Evolutionary conservation across 345 rosid species (phyloP).

Genomic region (Iberis pinnata): DNA sequence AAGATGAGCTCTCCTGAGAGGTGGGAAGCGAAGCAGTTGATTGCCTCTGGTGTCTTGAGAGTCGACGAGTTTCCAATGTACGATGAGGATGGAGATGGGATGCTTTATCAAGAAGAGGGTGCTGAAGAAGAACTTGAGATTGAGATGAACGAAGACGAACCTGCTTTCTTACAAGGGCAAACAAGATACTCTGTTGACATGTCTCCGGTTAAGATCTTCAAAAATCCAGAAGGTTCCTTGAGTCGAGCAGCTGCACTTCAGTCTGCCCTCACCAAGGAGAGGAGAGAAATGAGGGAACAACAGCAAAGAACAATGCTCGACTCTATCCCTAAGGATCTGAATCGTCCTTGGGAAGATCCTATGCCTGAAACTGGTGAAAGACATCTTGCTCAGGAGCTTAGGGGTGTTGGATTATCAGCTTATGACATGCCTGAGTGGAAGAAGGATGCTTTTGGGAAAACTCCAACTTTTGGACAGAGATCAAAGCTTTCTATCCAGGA

Average conservation of each 20-base stretch:
- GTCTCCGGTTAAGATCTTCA: constrained; percentile 88
- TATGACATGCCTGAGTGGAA: constrained; percentile 93
- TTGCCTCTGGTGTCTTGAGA: constrained; percentile 74
- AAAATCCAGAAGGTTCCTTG: constrained; percentile 89
- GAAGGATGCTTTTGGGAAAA: constrained; percentile 80
- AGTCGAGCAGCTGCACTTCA: constrained; percentile 92
- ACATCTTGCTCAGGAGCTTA: constrained; percentile 85
- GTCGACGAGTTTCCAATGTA: constrained; percentile 59
- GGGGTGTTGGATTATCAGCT: constrained; percentile 86
- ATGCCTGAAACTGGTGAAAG: constrained; percentile 92
- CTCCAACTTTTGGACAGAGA: constrained; percentile 69
- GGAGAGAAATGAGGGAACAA: constrained; percentile 74
- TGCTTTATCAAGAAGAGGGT: constrained; percentile 73
- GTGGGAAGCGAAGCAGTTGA: constrained; percentile 86
- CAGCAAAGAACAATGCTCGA: constrained; percentile 90
- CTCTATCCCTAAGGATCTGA: constrained; percentile 90
- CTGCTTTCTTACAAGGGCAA: constrained; percentile 75
- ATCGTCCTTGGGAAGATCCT: constrained; percentile 97
- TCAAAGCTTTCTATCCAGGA: constrained; percentile 88
- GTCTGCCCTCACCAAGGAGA: constrained; percentile 80
- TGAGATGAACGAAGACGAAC: constrained; percentile 87
- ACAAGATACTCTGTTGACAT: constrained; percentile 62
- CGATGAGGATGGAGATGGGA: constrained; percentile 81
- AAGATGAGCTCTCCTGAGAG: constrained; percentile 84
- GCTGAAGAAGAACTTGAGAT: constrained; percentile 92